Evolutionary conservation across 495 filamentous ascomycete species (phyloP), one percentile per base, ranked within the genome.

Genomic region (Chaetomidium leptoderma): DNA sequence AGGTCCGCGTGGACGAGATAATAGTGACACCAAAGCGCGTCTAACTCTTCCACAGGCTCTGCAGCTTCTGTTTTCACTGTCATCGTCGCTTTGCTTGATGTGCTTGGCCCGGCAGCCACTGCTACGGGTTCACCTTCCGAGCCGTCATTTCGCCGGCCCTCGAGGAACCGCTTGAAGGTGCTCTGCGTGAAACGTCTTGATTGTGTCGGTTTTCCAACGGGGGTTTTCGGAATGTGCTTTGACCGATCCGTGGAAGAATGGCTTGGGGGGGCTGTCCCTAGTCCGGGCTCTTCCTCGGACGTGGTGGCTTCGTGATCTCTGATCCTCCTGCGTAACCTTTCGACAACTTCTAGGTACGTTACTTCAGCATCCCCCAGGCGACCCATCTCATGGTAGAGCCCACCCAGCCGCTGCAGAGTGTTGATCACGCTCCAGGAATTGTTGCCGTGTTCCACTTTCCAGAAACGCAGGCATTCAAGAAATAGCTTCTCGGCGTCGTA

Each of bases 351-450:
- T 21, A 36, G 6, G 14, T 13, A 57, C 0, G 14, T 14, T 3
- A 30, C 3, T 11, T 57, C 54, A 7, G 45, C 54, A 2, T 57
- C 45, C 9, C 16, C 32, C 6, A 57, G 19, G 1, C 35, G 21
- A 0, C 54, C 54, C 33, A 48, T 48, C 7, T 57, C 45, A 11
- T 40, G 44, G 14, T 57, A 49, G 1, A 57, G 32, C 45, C 1
- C 2, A 0, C 32, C 54, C 14, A 57, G 24, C 6, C 0, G 3
- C 9, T 11, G 1, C 3, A 35, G 0, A 0, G 24, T 11, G 26
- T 19, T 39, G 14, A 56, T 47, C 0, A 19, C 30, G 10, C 2
- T 13, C 39, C 29, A 36, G 4, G 2, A n/a, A 24, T 33, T 6
- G n/a, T 16, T 2, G 11, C 30, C 52, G 0, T 0, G 4, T n/a